Conservation (phyloP, 2,329 filamentous ascomycete species). For the Pseudonectria buxi region DNA sequence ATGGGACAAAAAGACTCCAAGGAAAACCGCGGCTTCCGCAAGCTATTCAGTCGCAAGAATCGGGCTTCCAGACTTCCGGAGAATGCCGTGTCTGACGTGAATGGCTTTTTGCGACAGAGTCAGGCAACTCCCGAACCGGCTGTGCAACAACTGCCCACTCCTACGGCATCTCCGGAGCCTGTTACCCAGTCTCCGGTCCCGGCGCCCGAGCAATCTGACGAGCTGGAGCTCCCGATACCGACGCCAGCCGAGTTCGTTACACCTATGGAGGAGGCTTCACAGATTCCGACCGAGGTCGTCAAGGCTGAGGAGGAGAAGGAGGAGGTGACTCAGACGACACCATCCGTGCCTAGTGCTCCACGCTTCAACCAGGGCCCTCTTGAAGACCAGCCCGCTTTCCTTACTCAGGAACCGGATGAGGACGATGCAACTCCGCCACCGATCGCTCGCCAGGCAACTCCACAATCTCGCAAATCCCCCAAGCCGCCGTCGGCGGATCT, state of each 20-base stretch:
- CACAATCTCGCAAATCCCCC: conserved; percentile 14
- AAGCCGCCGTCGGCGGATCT: conserved; percentile 19
- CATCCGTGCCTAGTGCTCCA: conserved; percentile 36
- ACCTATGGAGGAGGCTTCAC: conserved; percentile 18
- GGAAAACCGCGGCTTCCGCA: conserved; percentile 49
- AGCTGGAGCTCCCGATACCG: conserved; percentile 11
- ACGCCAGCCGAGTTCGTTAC: conserved; percentile 15
- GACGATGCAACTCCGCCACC: conserved; percentile 46
- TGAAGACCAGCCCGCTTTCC: conserved; percentile 77
- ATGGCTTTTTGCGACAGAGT: conserved; percentile 41
- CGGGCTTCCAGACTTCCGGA: conserved; percentile 50
- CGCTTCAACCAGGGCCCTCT: conserved; percentile 86
- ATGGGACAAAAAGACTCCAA: conserved; percentile 50
- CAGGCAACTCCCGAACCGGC: conserved; percentile 18
- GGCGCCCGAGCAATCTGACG: conserved; percentile 5
- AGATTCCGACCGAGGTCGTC: conserved; percentile 44
- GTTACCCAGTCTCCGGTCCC: conserved; percentile 21
- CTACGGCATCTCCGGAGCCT: conserved; percentile 22
- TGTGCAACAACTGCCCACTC: conserved; percentile 19
- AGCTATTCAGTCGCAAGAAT: conserved; percentile 61
- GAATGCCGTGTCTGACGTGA: conserved; percentile 44
- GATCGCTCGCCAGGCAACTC: conserved; percentile 37
- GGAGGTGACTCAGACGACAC: conserved; percentile 46
- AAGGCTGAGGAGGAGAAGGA: conserved; percentile 54
- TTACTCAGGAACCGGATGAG: conserved; percentile 50